These are phyloP conservation scores for Aurantiochytrium sp. DNA, from an alignment of 108 stramenopile genomes.

Conservation along the genomic window DNA sequence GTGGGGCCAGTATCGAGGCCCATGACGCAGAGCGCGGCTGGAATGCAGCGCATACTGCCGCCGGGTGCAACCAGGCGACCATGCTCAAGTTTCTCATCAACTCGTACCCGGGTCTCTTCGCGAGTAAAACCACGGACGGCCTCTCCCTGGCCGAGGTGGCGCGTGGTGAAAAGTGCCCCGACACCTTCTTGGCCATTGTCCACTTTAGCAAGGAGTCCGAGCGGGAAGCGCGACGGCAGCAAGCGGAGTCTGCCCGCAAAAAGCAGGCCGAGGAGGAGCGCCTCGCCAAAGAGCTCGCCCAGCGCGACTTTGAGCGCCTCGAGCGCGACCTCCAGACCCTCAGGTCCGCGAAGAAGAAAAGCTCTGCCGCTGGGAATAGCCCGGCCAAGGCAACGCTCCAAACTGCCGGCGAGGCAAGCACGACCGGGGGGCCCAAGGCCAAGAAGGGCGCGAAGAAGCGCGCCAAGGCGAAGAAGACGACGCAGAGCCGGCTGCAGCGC, in stretches of 20 bases:
- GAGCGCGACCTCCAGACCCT: background rate
- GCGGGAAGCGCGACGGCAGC: background rate
- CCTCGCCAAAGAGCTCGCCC: background rate
- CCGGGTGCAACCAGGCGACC: constrained; percentile 13
- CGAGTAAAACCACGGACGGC: background rate
- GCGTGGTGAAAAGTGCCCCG: background rate
- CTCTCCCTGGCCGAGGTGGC: background rate
- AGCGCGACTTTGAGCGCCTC: background rate
- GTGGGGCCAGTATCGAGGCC: background rate
- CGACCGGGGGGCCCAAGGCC: no score
- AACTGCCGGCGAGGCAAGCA: no score
- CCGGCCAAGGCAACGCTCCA: no score
- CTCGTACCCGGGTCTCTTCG: background rate
- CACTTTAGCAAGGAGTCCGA: background rate
- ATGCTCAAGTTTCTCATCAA: background rate
- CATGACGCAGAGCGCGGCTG: background rate
- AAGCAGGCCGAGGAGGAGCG: background rate
- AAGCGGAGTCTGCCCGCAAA: constrained; percentile 25
- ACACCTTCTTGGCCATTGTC: background rate
- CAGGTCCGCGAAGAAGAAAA: no score
- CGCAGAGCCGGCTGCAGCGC: no score
- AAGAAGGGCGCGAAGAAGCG: background rate
- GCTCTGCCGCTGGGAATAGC: no score
- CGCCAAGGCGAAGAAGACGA: background rate
- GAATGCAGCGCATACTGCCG: constrained; percentile 1